Conservation (phyloP, 345 rosid genomes). For the Eucalyptus camaldulensis region DNA sequence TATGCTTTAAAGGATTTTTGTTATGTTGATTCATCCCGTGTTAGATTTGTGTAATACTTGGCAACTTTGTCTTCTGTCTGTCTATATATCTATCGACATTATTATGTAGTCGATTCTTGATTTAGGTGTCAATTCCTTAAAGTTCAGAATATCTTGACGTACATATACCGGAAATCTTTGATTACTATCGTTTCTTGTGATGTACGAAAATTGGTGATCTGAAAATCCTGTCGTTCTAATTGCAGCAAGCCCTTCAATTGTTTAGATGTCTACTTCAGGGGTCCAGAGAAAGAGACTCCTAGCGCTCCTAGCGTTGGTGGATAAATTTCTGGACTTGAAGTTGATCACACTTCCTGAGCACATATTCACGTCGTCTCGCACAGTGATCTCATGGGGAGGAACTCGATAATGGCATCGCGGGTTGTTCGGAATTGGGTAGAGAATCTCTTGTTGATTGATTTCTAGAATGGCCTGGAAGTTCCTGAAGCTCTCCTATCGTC, state of each 20-base stretch:
- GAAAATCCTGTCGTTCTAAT: not conserved
- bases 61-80: not conserved
- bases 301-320: not conserved
- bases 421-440: not conserved
- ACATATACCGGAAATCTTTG: not conserved
- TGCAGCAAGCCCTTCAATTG: not conserved
- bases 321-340: not conserved
- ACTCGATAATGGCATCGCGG: not conserved
- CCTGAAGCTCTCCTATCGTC: not conserved
- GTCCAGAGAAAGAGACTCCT: not conserved
- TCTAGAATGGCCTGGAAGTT: not conserved
- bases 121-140: not conserved
- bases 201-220: not conserved
- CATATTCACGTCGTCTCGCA: not conserved
- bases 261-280: not conserved
- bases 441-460: not conserved
- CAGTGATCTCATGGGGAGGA: not conserved
- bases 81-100: accelerated
- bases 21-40: not conserved
- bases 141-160: not conserved
- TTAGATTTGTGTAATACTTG: not conserved
- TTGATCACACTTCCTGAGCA: not conserved
- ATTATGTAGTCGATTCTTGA: not conserved
- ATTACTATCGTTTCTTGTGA: not conserved
- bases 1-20: not conserved